Evolutionary conservation across 345 rosid species (phyloP).

Genomic region (Populus tremula): DNA sequence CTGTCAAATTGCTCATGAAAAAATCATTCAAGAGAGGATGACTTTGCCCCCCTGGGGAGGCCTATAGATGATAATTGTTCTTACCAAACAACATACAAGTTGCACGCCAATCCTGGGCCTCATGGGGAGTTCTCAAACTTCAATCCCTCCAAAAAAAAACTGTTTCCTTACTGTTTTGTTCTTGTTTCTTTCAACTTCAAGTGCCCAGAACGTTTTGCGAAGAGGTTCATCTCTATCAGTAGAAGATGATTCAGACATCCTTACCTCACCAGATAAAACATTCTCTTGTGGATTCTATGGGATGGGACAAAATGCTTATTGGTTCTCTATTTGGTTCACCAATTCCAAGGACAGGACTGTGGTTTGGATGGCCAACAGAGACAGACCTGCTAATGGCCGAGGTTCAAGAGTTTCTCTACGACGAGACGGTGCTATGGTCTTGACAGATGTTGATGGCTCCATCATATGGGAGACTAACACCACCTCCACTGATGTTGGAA

Average conservation of each 20-base stretch:
- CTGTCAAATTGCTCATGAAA: too few species aligned
- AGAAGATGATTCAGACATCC: constrained; percentile 15
- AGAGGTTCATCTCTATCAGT: constrained; percentile 10
- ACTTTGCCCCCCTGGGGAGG: too few species aligned
- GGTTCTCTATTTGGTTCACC: constrained; percentile 30
- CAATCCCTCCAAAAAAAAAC: neutral
- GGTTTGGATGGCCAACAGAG: constrained; percentile 40
- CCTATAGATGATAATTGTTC: neutral
- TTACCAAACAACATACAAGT: neutral
- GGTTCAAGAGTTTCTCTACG: constrained; percentile 21
- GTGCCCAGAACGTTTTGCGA: constrained; percentile 12
- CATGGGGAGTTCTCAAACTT: neutral
- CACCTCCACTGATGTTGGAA: neutral
- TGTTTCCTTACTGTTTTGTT: constrained; percentile 2
- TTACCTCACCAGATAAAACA: constrained; percentile 30
- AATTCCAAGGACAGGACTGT: constrained; percentile 9
- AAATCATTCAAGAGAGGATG: too few species aligned
- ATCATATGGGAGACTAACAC: constrained; percentile 7
- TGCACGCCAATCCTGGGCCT: neutral
- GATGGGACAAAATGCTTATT: constrained; percentile 17
- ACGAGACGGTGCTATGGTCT: constrained; percentile 12
- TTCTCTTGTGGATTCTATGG: constrained; percentile 46
- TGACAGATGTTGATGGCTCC: constrained; percentile 20
- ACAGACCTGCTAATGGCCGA: constrained; percentile 30
- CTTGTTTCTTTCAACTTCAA: constrained; percentile 12